Base-by-base conservation (phyloP, 331 rosid species). In the Malus hybrid region DNA sequence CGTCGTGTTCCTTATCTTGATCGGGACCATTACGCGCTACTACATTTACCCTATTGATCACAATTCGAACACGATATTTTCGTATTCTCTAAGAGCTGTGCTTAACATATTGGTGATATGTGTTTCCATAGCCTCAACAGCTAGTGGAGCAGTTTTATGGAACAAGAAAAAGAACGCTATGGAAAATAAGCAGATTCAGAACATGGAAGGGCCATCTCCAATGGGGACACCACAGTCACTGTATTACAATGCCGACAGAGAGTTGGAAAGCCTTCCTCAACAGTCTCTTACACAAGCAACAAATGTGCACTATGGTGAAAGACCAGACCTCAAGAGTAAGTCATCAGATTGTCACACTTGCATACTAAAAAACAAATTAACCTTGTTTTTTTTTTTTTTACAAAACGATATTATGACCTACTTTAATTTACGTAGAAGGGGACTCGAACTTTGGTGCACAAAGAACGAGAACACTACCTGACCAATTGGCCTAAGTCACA, bases 261-360 rank as follows among this genome's bases (percentile, higher is more conserved):
- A 91, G 66, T 72, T 91, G 77, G 97, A 88, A 79, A 86, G 90
- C 78, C 78, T 85, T 68, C 93, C 93, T 34, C 44, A 24, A 7
- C 88, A 83, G 42, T 79, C 92, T 32, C 84, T 88, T 33, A 68
- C 44, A 29, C 73, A 89, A 50, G 82, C 87, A 61, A 82, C 86
- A 79, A 89, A 80, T 36, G 90, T 89, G 68, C 93, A 89, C 76
- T 88, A 75, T 70, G 95, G 93, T 52, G 48, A 14, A 73, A 88
- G 93, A 81, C 95, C 97, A 26, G 78, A 91, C 42, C 79, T 91
- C 19, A 82, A 32, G 77, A 86, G 95, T 88, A 79, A 80, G 93
- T 79, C 19, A 10, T 73, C 14, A 10, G 13, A 42, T 42, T 42
- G 48, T 42, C 48, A 42, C 14, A 42, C 48, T 3, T 42, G 1